Evolutionary conservation across 1,139 yeast species (phyloP).

Genomic region (Sugiyamaella novakii): DNA sequence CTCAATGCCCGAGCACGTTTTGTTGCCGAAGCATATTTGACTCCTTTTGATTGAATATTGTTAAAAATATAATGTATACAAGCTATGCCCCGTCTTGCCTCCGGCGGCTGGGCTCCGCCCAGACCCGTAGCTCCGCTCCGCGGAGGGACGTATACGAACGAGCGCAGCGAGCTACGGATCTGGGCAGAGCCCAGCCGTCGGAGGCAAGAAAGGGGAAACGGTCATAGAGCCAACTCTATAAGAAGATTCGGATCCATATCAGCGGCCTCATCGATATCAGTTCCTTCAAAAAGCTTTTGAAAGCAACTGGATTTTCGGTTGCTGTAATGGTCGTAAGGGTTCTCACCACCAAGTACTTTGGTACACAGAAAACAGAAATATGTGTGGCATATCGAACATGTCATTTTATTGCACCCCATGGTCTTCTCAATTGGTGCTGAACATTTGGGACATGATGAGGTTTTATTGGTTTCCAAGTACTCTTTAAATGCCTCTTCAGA

Average conservation of each 20-base stretch:
- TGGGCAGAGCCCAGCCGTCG: conserved; percentile 6
- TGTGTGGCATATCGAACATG: conserved; percentile 54
- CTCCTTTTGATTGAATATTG: conserved; percentile 38
- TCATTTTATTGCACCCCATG: conserved; percentile 73
- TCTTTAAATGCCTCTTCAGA: conserved; percentile 55
- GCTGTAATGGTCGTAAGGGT: conserved; percentile 60
- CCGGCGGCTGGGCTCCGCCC: conserved; percentile 14
- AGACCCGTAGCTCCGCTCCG: background rate
- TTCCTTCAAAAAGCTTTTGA: conserved; percentile 58
- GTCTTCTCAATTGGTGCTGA: conserved; percentile 55
- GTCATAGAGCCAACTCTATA: conserved; percentile 1
- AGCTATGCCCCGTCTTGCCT: conserved; percentile 3
- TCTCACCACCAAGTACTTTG: conserved; percentile 42
- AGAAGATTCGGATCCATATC: conserved; percentile 13
- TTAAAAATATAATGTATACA: background rate
- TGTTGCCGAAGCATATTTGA: conserved; percentile 91
- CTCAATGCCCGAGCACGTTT: conserved; percentile 97
- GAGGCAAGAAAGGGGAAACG: background rate
- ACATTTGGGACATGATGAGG: conserved; percentile 61
- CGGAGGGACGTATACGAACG: background rate
- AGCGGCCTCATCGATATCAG: conserved; percentile 45
- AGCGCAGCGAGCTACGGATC: conserved; percentile 4
- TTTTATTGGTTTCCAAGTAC: conserved; percentile 47
- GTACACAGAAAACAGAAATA: conserved; percentile 65
- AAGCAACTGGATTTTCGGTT: conserved; percentile 51